Base-by-base conservation (phyloP, 2,329 filamentous ascomycete genomes). In the Talaromyces sp. region DNA sequence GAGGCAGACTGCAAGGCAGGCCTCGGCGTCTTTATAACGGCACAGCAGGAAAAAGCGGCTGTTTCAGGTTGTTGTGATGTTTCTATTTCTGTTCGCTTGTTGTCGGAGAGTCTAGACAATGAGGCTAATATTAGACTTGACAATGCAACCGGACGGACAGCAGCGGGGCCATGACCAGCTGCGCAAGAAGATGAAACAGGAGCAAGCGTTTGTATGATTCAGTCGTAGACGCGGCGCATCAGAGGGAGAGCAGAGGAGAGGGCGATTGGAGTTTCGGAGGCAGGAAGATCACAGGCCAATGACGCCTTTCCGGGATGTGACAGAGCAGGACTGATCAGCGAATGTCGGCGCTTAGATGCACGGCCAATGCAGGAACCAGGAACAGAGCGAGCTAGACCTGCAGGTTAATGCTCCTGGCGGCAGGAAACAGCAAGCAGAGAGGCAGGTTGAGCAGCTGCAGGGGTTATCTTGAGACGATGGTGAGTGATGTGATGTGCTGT, bases 21-120 rank as follows among this genome's bases (percentile, higher is more conserved):
- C 40, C 34, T 28, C 18, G 16, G 14, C 33, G 10, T 40, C 55
- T 54, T 50, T 62, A 59, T 62, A 62, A 33, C 28, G 42, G 40
- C 27, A 42, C n/a, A 28, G 53, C 23, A 28, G 31, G 28, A 12
- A 34, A 56, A 18, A 44, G 61, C 61, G 61, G 33, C 56, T 56
- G 61, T 62, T 62, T 62, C 57, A 53, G 50, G 55, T 61, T 61
- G 55, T 47, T 42, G 60, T 56, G 33, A 52, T 40, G 61, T 62
- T 62, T 62, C 61, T 62, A 62, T 59, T 62, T 44, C 53, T 59
- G 61, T 36, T 51, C 59, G 31, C 28, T 27, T 47, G 1, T 3
- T 18, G 44, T 18, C 44, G 23, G 50, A 30, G 50, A 31, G 50
- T 30, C 50, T 53, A 31, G 30, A 53, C 16, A 18, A 47, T 14